phyloP scores from a whole-genome alignment of 169 alveolate species.

The Cryptosporidium sp. region DNA sequence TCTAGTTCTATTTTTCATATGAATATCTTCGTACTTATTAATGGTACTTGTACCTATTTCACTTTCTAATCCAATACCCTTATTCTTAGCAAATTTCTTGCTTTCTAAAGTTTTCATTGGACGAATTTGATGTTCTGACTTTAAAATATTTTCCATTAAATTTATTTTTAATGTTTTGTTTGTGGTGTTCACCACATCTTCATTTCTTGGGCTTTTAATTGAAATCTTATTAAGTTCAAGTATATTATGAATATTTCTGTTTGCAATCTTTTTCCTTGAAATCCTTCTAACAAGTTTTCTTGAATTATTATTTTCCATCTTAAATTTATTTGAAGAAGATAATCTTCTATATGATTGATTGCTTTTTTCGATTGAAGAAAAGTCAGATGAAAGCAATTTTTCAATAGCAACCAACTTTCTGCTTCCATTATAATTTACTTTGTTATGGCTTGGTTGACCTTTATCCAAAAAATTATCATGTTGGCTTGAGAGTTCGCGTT shows the following conservation, averaged over 20 bases:
- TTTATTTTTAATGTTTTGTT: constrained; percentile 41
- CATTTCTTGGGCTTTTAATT: not conserved
- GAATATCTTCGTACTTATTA: constrained; percentile 5
- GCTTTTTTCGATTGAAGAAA: constrained; percentile 25
- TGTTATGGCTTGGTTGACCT: not conserved
- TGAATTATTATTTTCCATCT: not conserved
- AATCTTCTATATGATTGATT: not conserved
- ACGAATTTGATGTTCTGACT: constrained; percentile 1
- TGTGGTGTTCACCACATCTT: not conserved
- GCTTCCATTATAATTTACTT: not conserved
- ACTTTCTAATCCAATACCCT: not conserved
- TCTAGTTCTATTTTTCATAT: constrained; percentile 14
- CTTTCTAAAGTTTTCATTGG: not conserved
- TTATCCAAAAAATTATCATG: no score
- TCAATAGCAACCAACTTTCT: constrained; percentile 17
- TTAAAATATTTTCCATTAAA: constrained; percentile 20
- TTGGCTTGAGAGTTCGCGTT: not conserved
- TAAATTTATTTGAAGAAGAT: not conserved
- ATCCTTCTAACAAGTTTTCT: constrained; percentile 7
- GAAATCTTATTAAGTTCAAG: constrained; percentile 7
- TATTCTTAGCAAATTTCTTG: not conserved
- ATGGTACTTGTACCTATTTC: constrained; percentile 18
- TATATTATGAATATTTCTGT: constrained; percentile 35
- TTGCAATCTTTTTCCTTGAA: constrained; percentile 10
- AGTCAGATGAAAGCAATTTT: constrained; percentile 61